Evolutionary conservation across 495 filamentous ascomycete species (phyloP), one percentile per base, ranked within the genome.

Genomic region (Aspergillus heteromorphus): DNA sequence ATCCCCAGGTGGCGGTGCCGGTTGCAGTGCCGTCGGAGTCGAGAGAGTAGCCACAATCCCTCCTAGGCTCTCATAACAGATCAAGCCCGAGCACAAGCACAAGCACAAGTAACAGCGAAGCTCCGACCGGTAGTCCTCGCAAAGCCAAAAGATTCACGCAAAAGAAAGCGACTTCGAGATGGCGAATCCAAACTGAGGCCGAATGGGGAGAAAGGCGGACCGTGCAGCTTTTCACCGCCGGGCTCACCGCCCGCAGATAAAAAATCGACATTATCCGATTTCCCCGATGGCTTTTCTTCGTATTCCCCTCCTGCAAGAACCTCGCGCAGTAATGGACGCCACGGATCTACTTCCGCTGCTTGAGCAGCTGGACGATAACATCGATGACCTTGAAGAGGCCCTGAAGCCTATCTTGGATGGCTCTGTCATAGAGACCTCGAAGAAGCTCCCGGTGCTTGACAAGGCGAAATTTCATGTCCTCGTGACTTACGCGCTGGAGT

Each of bases 391-490:
- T 20, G 81, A 91, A 55, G 83, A 86, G n/a, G 72, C 78, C 4
- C 73, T 97, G 21, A 63, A 79, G 27, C 89, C 91, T 9, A 58
- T 91, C 13, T 67, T 95, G 27, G 76, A 78, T 17, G 72, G 68
- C 25, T 75, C 85, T 18, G 63, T 97, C 20, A 72, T 82, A 19
- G 83, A 87, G 47, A 76, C 79, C 8, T 82, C 89, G 6, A 83
- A 79, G 52, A 93, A 89, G 67, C 74, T 98, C 29, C 91, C 95
- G 1, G 77, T 98, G 9, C 75, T 97, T 52, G 93, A 98, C 76
- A 93, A 89, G 68, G 92, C 93, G 17, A 95, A 96, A 72, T 83
- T 96, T 53, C 88, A 93, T 62, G 85, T 95, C 16, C 69, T 93
- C 27, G 73, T 83, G 42, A 85, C 89, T 0, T 97, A 97, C 66